phyloP scores from a whole-genome alignment of 306 rosid species.

The Cyclanthera cordifolia region DNA sequence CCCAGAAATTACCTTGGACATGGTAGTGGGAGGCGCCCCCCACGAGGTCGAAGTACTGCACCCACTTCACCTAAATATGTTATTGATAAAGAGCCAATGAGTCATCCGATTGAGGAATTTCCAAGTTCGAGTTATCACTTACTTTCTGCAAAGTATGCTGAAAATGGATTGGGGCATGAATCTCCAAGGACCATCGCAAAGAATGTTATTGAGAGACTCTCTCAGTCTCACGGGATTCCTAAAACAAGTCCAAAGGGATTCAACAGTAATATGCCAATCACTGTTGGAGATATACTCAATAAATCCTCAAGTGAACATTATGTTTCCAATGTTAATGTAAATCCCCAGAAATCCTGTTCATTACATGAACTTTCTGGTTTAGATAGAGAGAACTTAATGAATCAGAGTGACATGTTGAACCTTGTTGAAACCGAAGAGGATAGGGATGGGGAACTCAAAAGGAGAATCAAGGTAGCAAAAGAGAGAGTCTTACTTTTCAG shows the following conservation, averaged over 20 bases:
- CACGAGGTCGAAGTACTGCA: constrained; percentile 50
- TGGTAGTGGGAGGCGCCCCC: constrained; percentile 54
- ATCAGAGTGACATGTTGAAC: constrained; percentile 22
- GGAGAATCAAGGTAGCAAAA: constrained; percentile 63
- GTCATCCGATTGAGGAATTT: constrained; percentile 58
- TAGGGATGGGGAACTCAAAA: constrained; percentile 44
- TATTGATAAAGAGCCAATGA: constrained; percentile 36
- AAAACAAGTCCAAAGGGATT: constrained; percentile 34
- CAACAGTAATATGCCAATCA: constrained; percentile 48
- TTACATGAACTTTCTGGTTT: constrained; percentile 29
- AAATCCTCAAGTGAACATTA: constrained; percentile 39
- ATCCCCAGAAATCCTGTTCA: constrained; percentile 28
- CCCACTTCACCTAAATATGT: constrained; percentile 58
- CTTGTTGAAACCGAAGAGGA: constrained; percentile 43
- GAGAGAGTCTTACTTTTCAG: constrained; percentile 60
- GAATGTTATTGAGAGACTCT: constrained; percentile 86
- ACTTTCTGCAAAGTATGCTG: constrained; percentile 49
- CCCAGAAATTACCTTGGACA: constrained; percentile 30
- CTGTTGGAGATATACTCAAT: constrained; percentile 61
- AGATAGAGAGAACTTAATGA: constrained; percentile 20
- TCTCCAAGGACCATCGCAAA: constrained; percentile 85
- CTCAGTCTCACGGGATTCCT: constrained; percentile 43
- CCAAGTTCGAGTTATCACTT: constrained; percentile 33
- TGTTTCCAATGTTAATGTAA: constrained; percentile 35
- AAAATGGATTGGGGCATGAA: constrained; percentile 61